Evolutionary conservation across 1,284 basidiomycete species (phyloP), one percentile per base, ranked within the genome.

Genomic region (Gomphus sp.): DNA sequence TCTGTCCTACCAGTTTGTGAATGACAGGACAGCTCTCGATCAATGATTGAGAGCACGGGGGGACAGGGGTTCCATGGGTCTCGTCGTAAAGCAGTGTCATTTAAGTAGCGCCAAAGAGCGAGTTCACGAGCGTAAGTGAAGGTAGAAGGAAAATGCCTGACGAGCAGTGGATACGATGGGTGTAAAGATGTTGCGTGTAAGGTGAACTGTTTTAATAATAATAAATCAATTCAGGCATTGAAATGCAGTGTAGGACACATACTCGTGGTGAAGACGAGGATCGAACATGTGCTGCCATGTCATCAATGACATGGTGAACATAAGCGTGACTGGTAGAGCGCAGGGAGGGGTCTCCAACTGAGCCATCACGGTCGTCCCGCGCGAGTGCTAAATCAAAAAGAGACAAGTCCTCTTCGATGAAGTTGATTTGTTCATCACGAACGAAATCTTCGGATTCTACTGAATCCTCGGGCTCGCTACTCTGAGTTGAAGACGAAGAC

Each of bases 51-150:
- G 5, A 78, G 63, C 4, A 80, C 67, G 53, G 76, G 76, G 3
- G 78, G 79, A 9, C 72, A 68, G 6, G 78, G 74, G 61, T 81
- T 81, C 79, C 79, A 80, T 1, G 79, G 78, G 63, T 80, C 79
- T 44, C 69, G 63, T 10, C 77, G 73, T 3, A 71, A 62, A 34
- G 74, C 71, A 34, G 69, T 66, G 14, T 73, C 67, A 61, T 80
- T 79, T 48, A 80, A 71, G 16, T 73, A 68, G 14, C 75, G 68
- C 11, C 78, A 64, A n/a, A 80, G 63, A 25, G 69, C 61, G 7
- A 77, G 64, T 61, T 78, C 77, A 18, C 64, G 49, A 3, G 72
- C 28, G 33, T 37, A 54, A 12, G 39, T 18, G n/a, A 41, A 47
- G 2, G 37, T 45, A n/a, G 51, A 59, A 34, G 51, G 57, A 2